These are phyloP conservation scores for Phytopythium ostracodes DNA, from an alignment of 352 stramenopile genomes.

Conservation along the genomic window DNA sequence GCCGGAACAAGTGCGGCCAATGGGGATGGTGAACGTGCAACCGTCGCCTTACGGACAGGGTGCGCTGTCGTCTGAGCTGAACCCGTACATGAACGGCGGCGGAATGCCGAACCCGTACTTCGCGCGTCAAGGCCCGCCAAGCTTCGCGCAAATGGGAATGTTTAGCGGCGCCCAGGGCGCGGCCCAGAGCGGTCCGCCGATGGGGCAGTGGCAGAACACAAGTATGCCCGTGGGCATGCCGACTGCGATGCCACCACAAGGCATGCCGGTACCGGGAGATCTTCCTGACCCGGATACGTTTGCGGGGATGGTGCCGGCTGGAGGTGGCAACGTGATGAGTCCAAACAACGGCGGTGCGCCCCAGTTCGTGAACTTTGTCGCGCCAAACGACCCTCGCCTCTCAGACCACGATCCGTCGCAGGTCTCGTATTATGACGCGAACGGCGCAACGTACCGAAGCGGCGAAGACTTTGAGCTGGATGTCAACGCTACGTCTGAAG, in stretches of 20 bases:
- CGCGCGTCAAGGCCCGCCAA: neutral
- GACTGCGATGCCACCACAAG: neutral
- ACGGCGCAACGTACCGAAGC: slow-evolving; percentile 59
- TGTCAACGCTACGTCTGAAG: slow-evolving; percentile 4
- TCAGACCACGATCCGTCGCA: slow-evolving; percentile 29
- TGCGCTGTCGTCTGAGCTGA: neutral
- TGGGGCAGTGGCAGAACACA: slow-evolving; percentile 6
- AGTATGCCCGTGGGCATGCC: slow-evolving; percentile 3
- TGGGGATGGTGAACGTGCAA: neutral
- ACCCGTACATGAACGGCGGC: slow-evolving; percentile 5
- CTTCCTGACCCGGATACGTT: slow-evolving; percentile 1
- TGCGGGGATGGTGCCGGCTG: neutral
- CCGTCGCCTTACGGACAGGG: neutral
- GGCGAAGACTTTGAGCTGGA: slow-evolving; percentile 48
- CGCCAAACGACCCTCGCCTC: slow-evolving; percentile 52
- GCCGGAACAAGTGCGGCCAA: neutral
- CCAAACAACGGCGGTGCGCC: neutral
- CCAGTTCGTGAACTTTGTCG: slow-evolving; percentile 39
- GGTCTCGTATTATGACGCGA: slow-evolving; percentile 67
- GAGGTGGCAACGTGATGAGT: neutral
- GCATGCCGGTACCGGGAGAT: neutral
- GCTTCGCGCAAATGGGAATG: neutral
- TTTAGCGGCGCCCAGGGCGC: neutral
- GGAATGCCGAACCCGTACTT: neutral
- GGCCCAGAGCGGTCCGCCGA: neutral